Evolutionary conservation across 2,329 filamentous ascomycete genomes (phyloP).

Genomic region (Aspergillus ibericus): DNA sequence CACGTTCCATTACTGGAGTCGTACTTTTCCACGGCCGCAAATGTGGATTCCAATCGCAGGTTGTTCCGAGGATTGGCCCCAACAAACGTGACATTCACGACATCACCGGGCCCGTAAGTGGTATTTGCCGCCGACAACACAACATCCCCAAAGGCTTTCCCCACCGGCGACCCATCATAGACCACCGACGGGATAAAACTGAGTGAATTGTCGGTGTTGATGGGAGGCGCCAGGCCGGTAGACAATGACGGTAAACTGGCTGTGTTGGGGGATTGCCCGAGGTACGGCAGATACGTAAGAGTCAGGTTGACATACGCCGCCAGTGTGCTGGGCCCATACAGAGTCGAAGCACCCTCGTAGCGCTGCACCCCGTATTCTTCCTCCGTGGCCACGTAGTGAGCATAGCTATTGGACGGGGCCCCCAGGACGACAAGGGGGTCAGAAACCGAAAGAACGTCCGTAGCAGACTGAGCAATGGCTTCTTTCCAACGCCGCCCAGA

Average conservation of each 20-base stretch:
- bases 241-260: slow-evolving; percentile 46
- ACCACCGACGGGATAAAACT: slow-evolving; percentile 80
- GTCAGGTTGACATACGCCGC: slow-evolving; percentile 87
- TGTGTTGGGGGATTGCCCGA: slow-evolving; percentile 50
- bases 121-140: slow-evolving; percentile 51
- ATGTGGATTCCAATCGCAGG: slow-evolving; percentile 74
- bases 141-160: slow-evolving; percentile 70
- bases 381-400: slow-evolving; percentile 75
- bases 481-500: slow-evolving; percentile 81
- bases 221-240: slow-evolving; percentile 66
- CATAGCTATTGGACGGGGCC: slow-evolving; percentile 87
- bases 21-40: slow-evolving; percentile 70
- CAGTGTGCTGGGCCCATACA: slow-evolving; percentile 80
- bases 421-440: slow-evolving; percentile 77
- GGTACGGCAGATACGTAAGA: slow-evolving; percentile 67
- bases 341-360: slow-evolving; percentile 91
- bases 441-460: slow-evolving; percentile 50
- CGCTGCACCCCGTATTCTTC: slow-evolving; percentile 83
- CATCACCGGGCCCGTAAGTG: slow-evolving; percentile 61
- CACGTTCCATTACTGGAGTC: slow-evolving; percentile 53
- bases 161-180: slow-evolving; percentile 65
- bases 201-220: slow-evolving; percentile 73
- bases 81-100: slow-evolving; percentile 69
- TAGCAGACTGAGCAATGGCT: slow-evolving; percentile 60
- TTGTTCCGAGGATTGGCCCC: slow-evolving; percentile 91